Evolutionary conservation across 176 grass and related monocot genomes (phyloP).

Genomic region (Ensete glaucum): DNA sequence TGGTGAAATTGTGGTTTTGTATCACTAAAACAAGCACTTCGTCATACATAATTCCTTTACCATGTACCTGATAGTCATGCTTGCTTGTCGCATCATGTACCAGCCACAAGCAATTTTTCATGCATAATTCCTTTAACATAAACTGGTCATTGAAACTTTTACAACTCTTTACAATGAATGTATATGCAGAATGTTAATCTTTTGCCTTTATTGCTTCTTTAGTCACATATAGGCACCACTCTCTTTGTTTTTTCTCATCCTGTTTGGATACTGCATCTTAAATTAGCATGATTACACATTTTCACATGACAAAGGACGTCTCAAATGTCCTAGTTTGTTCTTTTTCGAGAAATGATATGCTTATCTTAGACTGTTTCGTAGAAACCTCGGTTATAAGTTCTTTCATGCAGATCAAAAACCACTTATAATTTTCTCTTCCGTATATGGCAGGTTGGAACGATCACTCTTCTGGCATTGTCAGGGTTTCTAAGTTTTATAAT

Average conservation of each 20-base stretch:
- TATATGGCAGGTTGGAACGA: slow-evolving; percentile 55
- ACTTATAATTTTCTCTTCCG: not conserved
- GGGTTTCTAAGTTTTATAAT: slow-evolving; percentile 39
- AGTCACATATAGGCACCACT: no score
- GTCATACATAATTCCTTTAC: no score
- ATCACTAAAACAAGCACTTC: not conserved
- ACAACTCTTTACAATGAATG: no score
- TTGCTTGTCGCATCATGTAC: no score
- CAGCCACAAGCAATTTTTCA: no score
- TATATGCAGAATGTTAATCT: no score
- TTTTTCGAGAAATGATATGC: not conserved
- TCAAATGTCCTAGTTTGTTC: not conserved
- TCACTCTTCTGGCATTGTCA: slow-evolving; percentile 34
- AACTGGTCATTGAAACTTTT: no score
- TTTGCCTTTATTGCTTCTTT: no score
- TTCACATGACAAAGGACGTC: not conserved
- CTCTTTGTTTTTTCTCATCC: no score
- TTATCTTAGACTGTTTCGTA: not conserved
- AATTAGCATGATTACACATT: not conserved
- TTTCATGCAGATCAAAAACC: not conserved
- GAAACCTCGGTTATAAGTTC: not conserved
- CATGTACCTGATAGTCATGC: no score
- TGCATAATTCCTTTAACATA: no score
- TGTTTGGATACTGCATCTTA: not conserved
- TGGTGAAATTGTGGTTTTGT: not conserved